phyloP scores from a whole-genome alignment of 2,329 filamentous ascomycete species.

The Penicillium sp. region DNA sequence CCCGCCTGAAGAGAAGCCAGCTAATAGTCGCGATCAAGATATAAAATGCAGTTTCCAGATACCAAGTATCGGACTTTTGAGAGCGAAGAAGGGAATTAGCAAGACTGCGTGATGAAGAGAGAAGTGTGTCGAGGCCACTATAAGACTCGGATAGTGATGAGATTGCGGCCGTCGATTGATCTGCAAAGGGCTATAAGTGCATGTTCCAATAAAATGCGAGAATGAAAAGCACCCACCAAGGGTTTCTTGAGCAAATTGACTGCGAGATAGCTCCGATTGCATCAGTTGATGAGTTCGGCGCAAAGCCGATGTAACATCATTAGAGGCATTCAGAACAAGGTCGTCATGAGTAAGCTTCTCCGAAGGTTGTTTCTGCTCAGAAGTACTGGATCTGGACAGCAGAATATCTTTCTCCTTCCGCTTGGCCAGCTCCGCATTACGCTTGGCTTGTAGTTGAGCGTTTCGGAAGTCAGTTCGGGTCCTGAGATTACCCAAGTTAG shows the following conservation, averaged over 20 bases:
- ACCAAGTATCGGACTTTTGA: constrained; percentile 98
- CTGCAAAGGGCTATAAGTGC: constrained; percentile 30
- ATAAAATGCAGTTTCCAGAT: constrained; percentile 86
- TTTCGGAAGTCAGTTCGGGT: constrained; percentile 72
- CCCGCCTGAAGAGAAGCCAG: constrained; percentile 83
- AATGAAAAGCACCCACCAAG: constrained; percentile 49
- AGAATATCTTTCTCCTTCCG: constrained; percentile 75
- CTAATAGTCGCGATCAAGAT: constrained; percentile 73
- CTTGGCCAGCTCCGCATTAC: constrained; percentile 71
- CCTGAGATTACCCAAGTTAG: constrained; percentile 34
- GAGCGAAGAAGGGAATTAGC: constrained; percentile 78
- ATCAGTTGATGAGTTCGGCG: constrained; percentile 85
- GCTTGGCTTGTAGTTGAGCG: constrained; percentile 78
- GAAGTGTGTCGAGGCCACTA: constrained; percentile 72
- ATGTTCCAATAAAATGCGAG: not conserved
- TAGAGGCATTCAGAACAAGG: constrained; percentile 71
- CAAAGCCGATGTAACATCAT: constrained; percentile 80
- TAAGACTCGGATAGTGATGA: constrained; percentile 79
- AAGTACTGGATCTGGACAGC: constrained; percentile 55
- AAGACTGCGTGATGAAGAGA: constrained; percentile 72
- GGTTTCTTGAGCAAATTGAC: constrained; percentile 86
- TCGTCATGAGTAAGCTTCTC: constrained; percentile 69
- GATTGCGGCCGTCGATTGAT: constrained; percentile 81
- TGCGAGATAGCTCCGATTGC: constrained; percentile 78
- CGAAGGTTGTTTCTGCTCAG: constrained; percentile 32